These are phyloP conservation scores for Dactylellina parvicollis DNA, from an alignment of 2,329 filamentous ascomycete species.

Conservation along the genomic window DNA sequence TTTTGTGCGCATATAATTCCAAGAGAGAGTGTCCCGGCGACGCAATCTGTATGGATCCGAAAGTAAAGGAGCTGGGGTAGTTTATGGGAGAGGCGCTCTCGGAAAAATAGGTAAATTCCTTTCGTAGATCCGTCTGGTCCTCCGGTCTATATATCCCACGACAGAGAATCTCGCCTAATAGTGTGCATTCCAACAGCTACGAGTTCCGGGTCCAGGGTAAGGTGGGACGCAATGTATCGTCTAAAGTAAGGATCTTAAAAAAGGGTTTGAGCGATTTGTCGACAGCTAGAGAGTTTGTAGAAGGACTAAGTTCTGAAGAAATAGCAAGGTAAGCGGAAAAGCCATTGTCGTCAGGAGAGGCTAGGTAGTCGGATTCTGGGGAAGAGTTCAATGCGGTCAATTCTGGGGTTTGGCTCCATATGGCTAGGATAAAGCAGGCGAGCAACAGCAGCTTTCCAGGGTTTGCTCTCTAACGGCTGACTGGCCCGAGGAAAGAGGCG, in stretches of 20 bases:
- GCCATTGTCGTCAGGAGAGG: conserved; percentile 48
- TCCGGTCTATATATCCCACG: conserved; percentile 52
- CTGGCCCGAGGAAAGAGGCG: conserved; percentile 53
- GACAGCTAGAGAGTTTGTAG: conserved; percentile 21
- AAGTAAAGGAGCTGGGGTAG: conserved; percentile 14
- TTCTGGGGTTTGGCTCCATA: conserved; percentile 54
- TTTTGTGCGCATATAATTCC: not conserved
- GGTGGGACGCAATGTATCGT: conserved; percentile 24
- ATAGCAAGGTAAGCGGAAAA: conserved; percentile 47
- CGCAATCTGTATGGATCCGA: conserved; percentile 6
- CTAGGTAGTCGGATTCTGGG: conserved; percentile 53
- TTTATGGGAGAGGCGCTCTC: conserved; percentile 46
- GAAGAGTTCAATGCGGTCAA: conserved; percentile 54
- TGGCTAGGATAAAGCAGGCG: conserved; percentile 54
- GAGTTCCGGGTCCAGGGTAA: conserved; percentile 36
- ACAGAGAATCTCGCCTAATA: conserved; percentile 46
- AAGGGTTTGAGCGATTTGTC: conserved; percentile 52
- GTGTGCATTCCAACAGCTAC: conserved; percentile 38
- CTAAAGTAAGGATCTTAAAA: conserved; percentile 9
- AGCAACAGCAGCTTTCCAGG: conserved; percentile 53
- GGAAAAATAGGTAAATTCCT: conserved; percentile 47
- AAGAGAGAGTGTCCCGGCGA: conserved; percentile 16
- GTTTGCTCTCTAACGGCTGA: conserved; percentile 53
- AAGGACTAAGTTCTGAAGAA: conserved; percentile 39
- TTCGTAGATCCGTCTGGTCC: conserved; percentile 40